phyloP scores from a whole-genome alignment of 2,329 filamentous ascomycete genomes.

The Neoarthrinium moseri region DNA sequence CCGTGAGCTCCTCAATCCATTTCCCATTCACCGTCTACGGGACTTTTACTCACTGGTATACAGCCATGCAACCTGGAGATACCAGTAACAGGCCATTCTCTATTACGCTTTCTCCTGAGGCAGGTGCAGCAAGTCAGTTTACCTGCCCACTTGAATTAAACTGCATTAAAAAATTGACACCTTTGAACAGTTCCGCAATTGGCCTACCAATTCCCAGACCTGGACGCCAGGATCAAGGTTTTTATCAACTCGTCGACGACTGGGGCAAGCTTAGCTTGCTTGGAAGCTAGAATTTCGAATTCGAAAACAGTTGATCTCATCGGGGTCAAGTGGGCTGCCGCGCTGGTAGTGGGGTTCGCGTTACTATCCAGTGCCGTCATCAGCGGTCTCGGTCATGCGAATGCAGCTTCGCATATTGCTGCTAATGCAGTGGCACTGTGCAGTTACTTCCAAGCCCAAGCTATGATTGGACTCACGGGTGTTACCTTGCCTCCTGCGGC shows the following conservation, averaged over 20 bases:
- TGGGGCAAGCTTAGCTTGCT: slow-evolving; percentile 71
- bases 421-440: slow-evolving; percentile 93
- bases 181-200: slow-evolving; percentile 87
- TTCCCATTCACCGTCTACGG: too few relatives aligned
- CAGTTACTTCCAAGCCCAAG: slow-evolving; percentile 91
- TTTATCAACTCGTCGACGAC: slow-evolving; percentile 69
- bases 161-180: too few relatives aligned
- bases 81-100: too few relatives aligned
- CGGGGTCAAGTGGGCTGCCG: slow-evolving; percentile 86
- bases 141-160: too few relatives aligned
- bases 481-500: slow-evolving; percentile 85
- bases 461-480: slow-evolving; percentile 82
- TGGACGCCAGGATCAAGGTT: slow-evolving; percentile 82
- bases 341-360: slow-evolving; percentile 81
- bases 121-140: too few relatives aligned
- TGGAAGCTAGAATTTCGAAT: slow-evolving; percentile 86
- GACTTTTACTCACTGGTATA: too few relatives aligned
- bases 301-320: slow-evolving; percentile 88
- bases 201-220: slow-evolving; percentile 84
- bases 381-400: slow-evolving; percentile 87
- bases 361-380: slow-evolving; percentile 83
- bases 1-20: slow-evolving; percentile 28
- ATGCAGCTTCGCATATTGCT: slow-evolving; percentile 91
- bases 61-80: slow-evolving; percentile 49
- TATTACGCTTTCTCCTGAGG: too few relatives aligned